Base-by-base conservation (phyloP, 768 basidiomycete genomes). In the Chalciporus sphaerocephalus region DNA sequence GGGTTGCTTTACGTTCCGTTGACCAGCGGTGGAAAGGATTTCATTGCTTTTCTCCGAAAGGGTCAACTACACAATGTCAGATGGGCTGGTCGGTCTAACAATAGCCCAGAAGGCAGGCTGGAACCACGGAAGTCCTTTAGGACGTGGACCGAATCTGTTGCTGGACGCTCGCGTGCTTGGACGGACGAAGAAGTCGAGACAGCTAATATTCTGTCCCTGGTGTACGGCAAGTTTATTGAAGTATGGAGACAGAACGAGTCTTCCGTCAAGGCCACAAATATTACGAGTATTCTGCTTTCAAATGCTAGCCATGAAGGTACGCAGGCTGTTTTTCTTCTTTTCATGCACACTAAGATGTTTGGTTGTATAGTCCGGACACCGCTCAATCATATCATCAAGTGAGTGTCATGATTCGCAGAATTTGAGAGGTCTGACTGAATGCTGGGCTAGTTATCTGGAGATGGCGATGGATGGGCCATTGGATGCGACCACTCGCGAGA, bases 201-300 rank as follows among this genome's bases (percentile, higher is more conserved):
- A 2, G 87, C 86, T 2, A 82, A 83, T 28, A 86, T 91, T 10
- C 66, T 91, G 13, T 82, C 86, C 6, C 65, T 91, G 18, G 85
- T 91, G 6, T 91, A 90, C 56, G 83, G 85, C 32, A 85, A 85
- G 79, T 90, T 89, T 70, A 89, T 90, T 51, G 85, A 86, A 57
- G 88, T 89, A 6, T 91, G 88, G 88, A 67, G 88, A 51, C 82
- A 90, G 61, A 89, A 88, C 61, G 85, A 91, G 60, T 76, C 69
- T 32, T 86, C 85, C 2, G 57, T 87, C 46, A 79, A 85, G 48
- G 78, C 79, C 5, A 89, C 81, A 27, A 83, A 81, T 59, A 66
- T 90, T 18, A 87, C 87, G 3, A 85, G 82, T 43, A 66, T 91
- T 11, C 58, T 92, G 28, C 67, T 92, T 7, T 83, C 84, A 6